A percentile compares a stretch with the other conserved stretches of the same genome.
Evolutionary conservation across 495 filamentous ascomycete genomes (phyloP).

Genomic region (Durotheca rogersii): DNA sequence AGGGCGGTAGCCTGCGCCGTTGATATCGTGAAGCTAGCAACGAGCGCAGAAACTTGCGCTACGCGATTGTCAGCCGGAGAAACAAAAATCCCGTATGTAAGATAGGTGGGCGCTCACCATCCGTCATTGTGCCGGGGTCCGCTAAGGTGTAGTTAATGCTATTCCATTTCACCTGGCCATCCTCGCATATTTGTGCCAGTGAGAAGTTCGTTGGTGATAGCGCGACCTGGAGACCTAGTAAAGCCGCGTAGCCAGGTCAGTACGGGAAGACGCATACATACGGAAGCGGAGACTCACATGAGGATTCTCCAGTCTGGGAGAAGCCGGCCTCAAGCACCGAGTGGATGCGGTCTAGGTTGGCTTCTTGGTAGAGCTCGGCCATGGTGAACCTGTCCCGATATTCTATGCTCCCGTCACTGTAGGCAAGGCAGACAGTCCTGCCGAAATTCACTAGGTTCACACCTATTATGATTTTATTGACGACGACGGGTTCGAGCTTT

Average conservation of each 20-base stretch:
- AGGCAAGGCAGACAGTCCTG: constrained; percentile 65
- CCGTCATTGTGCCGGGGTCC: constrained; percentile 41
- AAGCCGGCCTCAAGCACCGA: constrained; percentile 32
- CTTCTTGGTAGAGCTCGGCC: constrained; percentile 60
- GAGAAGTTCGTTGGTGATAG: constrained; percentile 76
- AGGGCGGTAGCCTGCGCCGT: constrained; percentile 43
- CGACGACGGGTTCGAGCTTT: constrained; percentile 62
- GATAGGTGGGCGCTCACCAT: constrained; percentile 44
- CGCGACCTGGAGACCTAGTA: constrained; percentile 61
- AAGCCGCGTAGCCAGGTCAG: constrained; percentile 28
- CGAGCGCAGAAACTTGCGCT: constrained; percentile 55
- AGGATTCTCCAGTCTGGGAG: constrained; percentile 21
- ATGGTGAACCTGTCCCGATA: constrained; percentile 74
- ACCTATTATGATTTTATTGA: constrained; percentile 68
- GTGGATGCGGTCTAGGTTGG: constrained; percentile 59
- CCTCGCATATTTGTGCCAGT: constrained; percentile 62
- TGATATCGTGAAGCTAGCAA: constrained; percentile 61
- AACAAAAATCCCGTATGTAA: neutral
- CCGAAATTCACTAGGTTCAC: constrained; percentile 65
- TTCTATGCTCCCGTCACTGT: constrained; percentile 74
- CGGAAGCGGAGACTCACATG: constrained; percentile 23
- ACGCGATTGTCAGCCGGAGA: constrained; percentile 6
- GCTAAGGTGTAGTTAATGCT: constrained; percentile 57
- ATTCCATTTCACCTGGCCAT: constrained; percentile 64
- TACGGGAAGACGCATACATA: neutral